Evolutionary conservation across 257 asterid genomes (phyloP), one percentile per base, ranked within the genome.

Genomic region (Solanum sejunctum): DNA sequence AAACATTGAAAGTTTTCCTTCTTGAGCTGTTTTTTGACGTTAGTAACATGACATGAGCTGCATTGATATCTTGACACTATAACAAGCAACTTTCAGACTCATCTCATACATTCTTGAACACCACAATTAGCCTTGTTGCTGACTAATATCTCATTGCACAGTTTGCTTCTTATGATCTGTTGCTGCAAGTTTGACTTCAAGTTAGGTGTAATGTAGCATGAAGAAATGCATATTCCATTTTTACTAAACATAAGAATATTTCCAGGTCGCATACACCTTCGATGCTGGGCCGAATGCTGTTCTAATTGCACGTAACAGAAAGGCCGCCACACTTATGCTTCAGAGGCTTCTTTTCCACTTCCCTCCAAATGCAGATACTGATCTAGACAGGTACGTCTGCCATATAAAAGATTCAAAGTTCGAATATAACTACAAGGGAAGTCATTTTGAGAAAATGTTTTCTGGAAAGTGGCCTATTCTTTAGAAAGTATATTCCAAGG

Each of bases 261-360:
- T 63, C 41, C 95, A 94, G 99, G 97, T 93, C 70, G 97, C 98
- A 43, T 95, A 96, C 85, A 96, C 99, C 84, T 96, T 93, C 63
- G 99, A 96, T 85, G 98, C 99, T 12, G 99, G 99, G 82, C 99
- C 99, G 70, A 95, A 97, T 84, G 98, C 98, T 66, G 98, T 95
- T 49, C 69, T 97, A 71, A 95, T 97, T 87, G 91, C 99, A 57
- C 95, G 89, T n/a, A 89, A 97, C 88, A 90, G 98, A 90, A 92
- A 91, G 85, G 85, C 90, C 82, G 97, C 97, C 18, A 87, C 95
- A 52, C 91, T 81, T 18, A 90, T 93, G 86, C 95, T 93, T 67
- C 95, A 93, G 87, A 93, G 96, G 83, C 93, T 93, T 88, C 95
- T 93, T 86, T 92, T 89, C 87, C 86, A 87, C 92, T 96, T 92